A percentile compares a stretch with the other conserved stretches of the same genome.
Evolutionary conservation across 495 filamentous ascomycete species (phyloP).

Genomic region (Lasiosphaeria miniovina): DNA sequence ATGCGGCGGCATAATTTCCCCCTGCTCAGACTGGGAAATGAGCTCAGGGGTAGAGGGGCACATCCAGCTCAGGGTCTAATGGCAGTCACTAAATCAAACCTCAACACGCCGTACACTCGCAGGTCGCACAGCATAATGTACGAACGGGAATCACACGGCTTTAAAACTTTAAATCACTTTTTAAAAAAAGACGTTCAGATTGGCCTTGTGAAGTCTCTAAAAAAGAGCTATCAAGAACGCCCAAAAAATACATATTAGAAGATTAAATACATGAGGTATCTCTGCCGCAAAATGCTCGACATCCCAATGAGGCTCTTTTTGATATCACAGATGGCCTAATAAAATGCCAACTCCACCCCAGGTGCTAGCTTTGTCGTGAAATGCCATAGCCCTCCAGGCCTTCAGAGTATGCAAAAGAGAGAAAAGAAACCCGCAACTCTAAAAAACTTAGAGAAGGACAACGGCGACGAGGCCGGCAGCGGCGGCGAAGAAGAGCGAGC

Average conservation of each 20-base stretch:
- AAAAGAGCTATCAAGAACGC: slow-evolving; percentile 14
- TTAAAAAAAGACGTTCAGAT: slow-evolving; percentile 4
- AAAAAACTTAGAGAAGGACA: slow-evolving; percentile 48
- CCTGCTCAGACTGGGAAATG: too few species aligned
- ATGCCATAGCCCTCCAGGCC: slow-evolving; percentile 12
- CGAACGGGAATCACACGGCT: too few species aligned
- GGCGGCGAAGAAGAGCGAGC: slow-evolving; percentile 47
- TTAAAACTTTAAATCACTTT: too few species aligned
- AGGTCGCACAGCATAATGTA: too few species aligned
- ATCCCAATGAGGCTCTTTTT: slow-evolving; percentile 11
- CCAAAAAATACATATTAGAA: slow-evolving; percentile 42
- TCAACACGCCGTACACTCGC: too few species aligned
- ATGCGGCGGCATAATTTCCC: too few species aligned
- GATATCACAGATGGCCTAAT: slow-evolving; percentile 7
- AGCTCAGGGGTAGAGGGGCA: too few species aligned
- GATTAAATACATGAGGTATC: slow-evolving; percentile 46
- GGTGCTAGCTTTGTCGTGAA: slow-evolving; percentile 2
- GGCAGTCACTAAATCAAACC: too few species aligned
- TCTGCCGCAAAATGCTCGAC: slow-evolving; percentile 17
- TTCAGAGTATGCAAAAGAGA: slow-evolving; percentile 8
- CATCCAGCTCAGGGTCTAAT: too few species aligned
- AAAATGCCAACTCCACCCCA: not conserved
- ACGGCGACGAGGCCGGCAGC: slow-evolving; percentile 50
- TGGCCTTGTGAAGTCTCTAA: not conserved
- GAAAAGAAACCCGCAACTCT: not conserved